Evolutionary conservation across 768 basidiomycete genomes (phyloP), one percentile per base, ranked within the genome.

Genomic region (Phylloporus sp.): DNA sequence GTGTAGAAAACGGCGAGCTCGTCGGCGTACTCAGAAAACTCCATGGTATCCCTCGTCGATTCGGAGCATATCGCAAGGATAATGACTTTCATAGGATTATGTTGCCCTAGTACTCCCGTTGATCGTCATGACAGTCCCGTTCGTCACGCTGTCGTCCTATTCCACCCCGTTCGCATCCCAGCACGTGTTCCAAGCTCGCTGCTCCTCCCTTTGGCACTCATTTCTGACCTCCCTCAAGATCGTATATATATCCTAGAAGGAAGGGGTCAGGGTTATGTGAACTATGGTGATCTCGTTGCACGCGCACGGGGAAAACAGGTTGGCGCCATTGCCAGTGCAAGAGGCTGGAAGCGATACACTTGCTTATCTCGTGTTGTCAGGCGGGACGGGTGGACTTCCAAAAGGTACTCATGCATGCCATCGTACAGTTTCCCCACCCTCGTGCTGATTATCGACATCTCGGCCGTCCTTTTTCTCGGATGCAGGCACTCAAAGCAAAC

Each of bases 1-100:
- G 63, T 5, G 61, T 63, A 1, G 69, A 68, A 33, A 68, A 74
- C 0, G n/a, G n/a, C n/a, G 81, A 84, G 42, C 76, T 86, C 20
- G 71, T 87, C 17, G 87, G 84, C 6, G 77, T 90, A 14, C 74
- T 87, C 78, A 62, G 75, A 82, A 37, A 90, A 89, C 58, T 81
- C 76, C 29, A 58, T 81, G 61, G 87, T 86, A 64, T 63, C 6
- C 15, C 37, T 31, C 29, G 41, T 22, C 3, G 7, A 24, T 10
- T 0, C 8, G 14, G 9, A 27, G 10, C 46, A 14, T n/a, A n/a
- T 28, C 21, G 43, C 8, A 23, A 20, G 5, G 5, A 15, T 46
- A 10, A 58, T 27, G 2, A 9, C 7, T 21, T 13, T 38, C 46
- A 13, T 27, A 84, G 83, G 80, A 84, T 17, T 82, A 71, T 52